phyloP scores from a whole-genome alignment of 192 early-diverging fungal genomes.

The Backusella morwellensis region DNA sequence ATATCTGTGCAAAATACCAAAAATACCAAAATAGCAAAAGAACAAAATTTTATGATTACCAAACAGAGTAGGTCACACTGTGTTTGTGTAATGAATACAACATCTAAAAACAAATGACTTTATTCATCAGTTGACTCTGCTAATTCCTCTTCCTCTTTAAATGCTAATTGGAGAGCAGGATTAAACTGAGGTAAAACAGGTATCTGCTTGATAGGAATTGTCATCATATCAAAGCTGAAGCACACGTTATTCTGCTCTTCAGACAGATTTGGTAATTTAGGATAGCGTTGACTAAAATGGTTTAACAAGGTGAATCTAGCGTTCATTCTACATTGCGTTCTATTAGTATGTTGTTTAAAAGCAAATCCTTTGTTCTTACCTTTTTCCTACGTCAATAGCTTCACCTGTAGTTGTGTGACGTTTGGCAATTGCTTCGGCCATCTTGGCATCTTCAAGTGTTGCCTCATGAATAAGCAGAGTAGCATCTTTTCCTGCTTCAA shows the following conservation, averaged over 20 bases:
- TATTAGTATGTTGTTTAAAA: neutral
- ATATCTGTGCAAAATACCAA: too few species aligned
- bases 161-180: slow-evolving; percentile 53
- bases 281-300: slow-evolving; percentile 96
- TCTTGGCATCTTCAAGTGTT: slow-evolving; percentile 74
- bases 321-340: slow-evolving; percentile 61
- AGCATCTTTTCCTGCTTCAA: slow-evolving; percentile 63
- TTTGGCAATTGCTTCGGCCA: slow-evolving; percentile 73
- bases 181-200: slow-evolving; percentile 47
- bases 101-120: neutral
- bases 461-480: slow-evolving; percentile 92
- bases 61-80: too few species aligned
- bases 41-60: too few species aligned
- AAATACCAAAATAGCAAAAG: too few species aligned
- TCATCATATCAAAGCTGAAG: slow-evolving; percentile 81
- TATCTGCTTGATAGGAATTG: slow-evolving; percentile 51
- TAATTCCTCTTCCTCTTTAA: slow-evolving; percentile 38
- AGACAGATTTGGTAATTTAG: slow-evolving; percentile 70
- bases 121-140: neutral
- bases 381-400: slow-evolving; percentile 77
- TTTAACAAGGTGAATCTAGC: slow-evolving; percentile 84
- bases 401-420: slow-evolving; percentile 86
- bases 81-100: too few species aligned
- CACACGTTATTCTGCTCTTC: slow-evolving; percentile 49
- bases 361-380: slow-evolving; percentile 30